phyloP scores from a whole-genome alignment of 2,329 filamentous ascomycete species.

The Immersiporthe knoxdaviesiana region DNA sequence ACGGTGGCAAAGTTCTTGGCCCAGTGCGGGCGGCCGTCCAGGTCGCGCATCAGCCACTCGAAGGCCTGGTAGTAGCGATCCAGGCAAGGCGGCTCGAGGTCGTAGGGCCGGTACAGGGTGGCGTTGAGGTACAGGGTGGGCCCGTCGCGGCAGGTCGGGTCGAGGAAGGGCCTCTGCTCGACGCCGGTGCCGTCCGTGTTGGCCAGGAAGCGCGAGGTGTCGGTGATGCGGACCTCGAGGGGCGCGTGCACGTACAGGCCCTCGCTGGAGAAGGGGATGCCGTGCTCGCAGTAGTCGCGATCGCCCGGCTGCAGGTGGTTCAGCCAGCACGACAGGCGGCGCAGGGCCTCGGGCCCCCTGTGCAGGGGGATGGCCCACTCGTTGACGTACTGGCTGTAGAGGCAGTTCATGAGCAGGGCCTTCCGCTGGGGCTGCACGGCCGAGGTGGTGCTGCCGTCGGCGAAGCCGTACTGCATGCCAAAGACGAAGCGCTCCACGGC shows the following conservation, averaged over 20 bases:
- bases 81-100: slow-evolving; percentile 68
- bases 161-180: slow-evolving; percentile 48
- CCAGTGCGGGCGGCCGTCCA: slow-evolving; percentile 78
- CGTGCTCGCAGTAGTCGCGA: slow-evolving; percentile 56
- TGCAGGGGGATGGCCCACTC: slow-evolving; percentile 93
- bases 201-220: slow-evolving; percentile 50
- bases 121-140: slow-evolving; percentile 81
- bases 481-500: slow-evolving; percentile 97
- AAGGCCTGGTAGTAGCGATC: slow-evolving; percentile 78
- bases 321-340: slow-evolving; percentile 84
- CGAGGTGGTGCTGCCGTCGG: slow-evolving; percentile 66
- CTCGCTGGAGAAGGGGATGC: slow-evolving; percentile 70
- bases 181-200: slow-evolving; percentile 36
- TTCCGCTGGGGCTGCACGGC: slow-evolving; percentile 79
- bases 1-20: slow-evolving; percentile 73
- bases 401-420: slow-evolving; percentile 92
- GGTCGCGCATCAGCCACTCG: slow-evolving; percentile 79
- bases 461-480: slow-evolving; percentile 95
- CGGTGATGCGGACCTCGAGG: slow-evolving; percentile 75
- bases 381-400: slow-evolving; percentile 98
- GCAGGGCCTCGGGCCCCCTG: slow-evolving; percentile 84
- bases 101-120: slow-evolving; percentile 76
- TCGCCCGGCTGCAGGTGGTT: slow-evolving; percentile 64
- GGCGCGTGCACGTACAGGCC: slow-evolving; percentile 77
- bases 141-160: slow-evolving; percentile 60